A percentile compares a stretch with the other conserved stretches of the same genome.
phyloP scores from a whole-genome alignment of 2,329 filamentous ascomycete genomes.

The Dothideomycetidae sp. region DNA sequence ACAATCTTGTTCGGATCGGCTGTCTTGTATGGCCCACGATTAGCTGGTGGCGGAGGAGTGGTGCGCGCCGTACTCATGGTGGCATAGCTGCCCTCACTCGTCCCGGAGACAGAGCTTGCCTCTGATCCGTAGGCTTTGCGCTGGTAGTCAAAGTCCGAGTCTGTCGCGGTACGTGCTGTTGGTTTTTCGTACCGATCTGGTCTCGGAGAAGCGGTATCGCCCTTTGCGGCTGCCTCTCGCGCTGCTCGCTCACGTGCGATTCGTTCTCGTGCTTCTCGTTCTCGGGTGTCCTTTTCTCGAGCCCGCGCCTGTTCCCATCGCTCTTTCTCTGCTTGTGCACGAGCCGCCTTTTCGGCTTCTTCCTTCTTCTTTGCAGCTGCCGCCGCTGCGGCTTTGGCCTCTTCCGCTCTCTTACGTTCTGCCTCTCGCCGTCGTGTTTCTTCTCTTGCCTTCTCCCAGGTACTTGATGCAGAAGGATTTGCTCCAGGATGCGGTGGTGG shows the following conservation, averaged over 20 bases:
- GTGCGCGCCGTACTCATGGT: conserved; percentile 74
- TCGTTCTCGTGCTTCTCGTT: conserved; percentile 34
- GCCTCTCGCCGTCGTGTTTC: conserved; percentile 50
- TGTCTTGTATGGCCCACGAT: conserved; percentile 66
- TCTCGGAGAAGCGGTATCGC: conserved; percentile 18
- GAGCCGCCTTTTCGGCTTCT: conserved; percentile 32
- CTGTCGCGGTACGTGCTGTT: conserved; percentile 34
- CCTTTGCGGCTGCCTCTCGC: conserved; percentile 26
- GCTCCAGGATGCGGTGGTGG: conserved; percentile 7
- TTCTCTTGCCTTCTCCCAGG: conserved; percentile 56
- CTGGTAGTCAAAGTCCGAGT: conserved; percentile 6
- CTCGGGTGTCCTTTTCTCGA: conserved; percentile 34
- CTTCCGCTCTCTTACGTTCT: conserved; percentile 44
- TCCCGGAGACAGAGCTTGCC: conserved; percentile 31
- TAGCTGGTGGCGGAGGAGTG: conserved; percentile 66
- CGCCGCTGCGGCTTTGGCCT: conserved; percentile 42
- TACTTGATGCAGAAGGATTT: conserved; percentile 14
- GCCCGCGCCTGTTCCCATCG: conserved; percentile 37
- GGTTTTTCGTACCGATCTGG: conserved; percentile 31
- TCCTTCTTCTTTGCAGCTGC: conserved; percentile 39
- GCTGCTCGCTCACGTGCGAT: conserved; percentile 27
- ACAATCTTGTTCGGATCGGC: conserved; percentile 93
- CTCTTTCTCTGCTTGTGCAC: conserved; percentile 34
- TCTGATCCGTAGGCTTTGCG: conserved; percentile 1
- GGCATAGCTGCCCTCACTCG: conserved; percentile 75